Percentiles rank a stretch among this genome's conserved stretches.
Conservation (phyloP, 495 filamentous ascomycete genomes). For the Aspergillus carlsbadensis region DNA sequence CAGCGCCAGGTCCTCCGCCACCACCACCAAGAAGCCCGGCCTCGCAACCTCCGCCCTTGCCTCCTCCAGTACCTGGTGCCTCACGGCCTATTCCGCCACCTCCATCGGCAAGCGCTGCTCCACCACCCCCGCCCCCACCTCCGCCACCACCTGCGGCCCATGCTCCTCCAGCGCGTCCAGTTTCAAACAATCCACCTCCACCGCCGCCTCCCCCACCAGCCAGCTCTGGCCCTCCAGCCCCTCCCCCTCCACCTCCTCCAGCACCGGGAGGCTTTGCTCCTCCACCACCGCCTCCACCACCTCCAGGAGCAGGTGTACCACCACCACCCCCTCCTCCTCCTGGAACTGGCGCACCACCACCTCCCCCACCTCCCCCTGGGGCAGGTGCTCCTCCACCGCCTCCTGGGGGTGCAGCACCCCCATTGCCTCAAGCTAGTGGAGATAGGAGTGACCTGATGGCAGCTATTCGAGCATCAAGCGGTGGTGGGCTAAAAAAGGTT, state of each 20-base stretch:
- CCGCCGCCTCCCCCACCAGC: slow-evolving; percentile 32
- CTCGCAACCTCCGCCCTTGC: slow-evolving; percentile 48
- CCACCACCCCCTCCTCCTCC: slow-evolving; percentile 32
- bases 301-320: slow-evolving; percentile 48
- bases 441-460: slow-evolving; percentile 70
- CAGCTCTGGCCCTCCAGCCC: background rate
- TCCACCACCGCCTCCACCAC: slow-evolving; percentile 51
- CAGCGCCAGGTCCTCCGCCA: slow-evolving; percentile 54
- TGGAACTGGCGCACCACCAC: slow-evolving; percentile 31
- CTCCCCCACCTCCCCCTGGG: slow-evolving; percentile 49
- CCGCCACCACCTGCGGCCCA: slow-evolving; percentile 48
- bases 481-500: slow-evolving; percentile 76
- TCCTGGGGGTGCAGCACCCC: slow-evolving; percentile 61
- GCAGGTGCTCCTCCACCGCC: slow-evolving; percentile 63
- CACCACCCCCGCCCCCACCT: slow-evolving; percentile 28
- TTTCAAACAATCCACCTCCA: slow-evolving; percentile 33
- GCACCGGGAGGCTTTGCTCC: slow-evolving; percentile 21
- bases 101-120: slow-evolving; percentile 25
- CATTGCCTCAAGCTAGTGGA: slow-evolving; percentile 50
- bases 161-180: no score
- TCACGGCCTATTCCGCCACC: slow-evolving; percentile 35
- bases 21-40: slow-evolving; percentile 52
- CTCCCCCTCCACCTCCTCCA: slow-evolving; percentile 32
- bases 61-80: slow-evolving; percentile 40
- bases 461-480: slow-evolving; percentile 75